A percentile compares a stretch with the other conserved stretches of the same genome.
Evolutionary conservation across 768 basidiomycete genomes (phyloP).

Genomic region (Suillus spraguei): DNA sequence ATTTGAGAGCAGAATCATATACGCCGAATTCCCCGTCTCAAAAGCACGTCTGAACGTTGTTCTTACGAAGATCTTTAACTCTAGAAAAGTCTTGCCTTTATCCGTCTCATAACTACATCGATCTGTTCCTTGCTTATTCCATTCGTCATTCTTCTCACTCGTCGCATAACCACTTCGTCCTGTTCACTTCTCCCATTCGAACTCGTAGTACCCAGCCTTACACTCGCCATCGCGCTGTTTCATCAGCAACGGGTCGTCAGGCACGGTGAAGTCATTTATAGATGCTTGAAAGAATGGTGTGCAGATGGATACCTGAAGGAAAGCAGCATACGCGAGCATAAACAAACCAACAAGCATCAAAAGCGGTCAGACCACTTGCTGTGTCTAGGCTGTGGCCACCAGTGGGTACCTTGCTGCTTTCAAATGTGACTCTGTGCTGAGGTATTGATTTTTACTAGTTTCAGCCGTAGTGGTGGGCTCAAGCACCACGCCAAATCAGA

Average conservation of each 20-base stretch:
- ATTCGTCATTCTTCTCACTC: too few species aligned
- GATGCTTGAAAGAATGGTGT: not conserved
- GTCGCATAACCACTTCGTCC: too few species aligned
- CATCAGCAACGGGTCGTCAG: not conserved
- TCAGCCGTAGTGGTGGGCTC: not conserved
- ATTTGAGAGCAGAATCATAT: too few species aligned
- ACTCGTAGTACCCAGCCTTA: too few species aligned
- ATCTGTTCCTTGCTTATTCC: too few species aligned
- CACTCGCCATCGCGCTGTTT: not conserved
- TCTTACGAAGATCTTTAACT: too few species aligned
- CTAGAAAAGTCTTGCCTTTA: too few species aligned
- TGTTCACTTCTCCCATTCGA: too few species aligned
- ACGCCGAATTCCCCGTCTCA: too few species aligned
- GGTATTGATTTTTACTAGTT: not conserved
- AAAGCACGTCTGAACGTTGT: too few species aligned
- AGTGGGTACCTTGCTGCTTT: not conserved
- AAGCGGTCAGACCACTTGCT: not conserved
- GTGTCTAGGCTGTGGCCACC: not conserved
- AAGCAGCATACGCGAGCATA: not conserved
- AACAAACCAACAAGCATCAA: not conserved
- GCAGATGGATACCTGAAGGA: not conserved
- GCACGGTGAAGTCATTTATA: not conserved
- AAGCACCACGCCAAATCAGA: not conserved
- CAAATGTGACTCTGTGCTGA: not conserved
- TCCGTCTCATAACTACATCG: too few species aligned